Conservation (phyloP, 2,329 filamentous ascomycete species). For the Verticillium klebahnii region DNA sequence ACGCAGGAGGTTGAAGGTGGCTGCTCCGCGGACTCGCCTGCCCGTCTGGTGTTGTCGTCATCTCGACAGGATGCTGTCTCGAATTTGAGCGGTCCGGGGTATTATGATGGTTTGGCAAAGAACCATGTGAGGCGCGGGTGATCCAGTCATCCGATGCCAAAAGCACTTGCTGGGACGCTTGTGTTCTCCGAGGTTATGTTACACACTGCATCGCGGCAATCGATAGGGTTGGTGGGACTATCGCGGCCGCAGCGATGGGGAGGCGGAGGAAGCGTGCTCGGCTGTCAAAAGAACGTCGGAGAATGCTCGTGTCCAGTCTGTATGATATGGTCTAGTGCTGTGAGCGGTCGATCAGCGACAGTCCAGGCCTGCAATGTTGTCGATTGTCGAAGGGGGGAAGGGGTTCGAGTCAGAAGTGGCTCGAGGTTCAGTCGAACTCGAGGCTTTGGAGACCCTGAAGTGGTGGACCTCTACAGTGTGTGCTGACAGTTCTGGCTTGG, state of each 20-base stretch:
- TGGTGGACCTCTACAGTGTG: background rate
- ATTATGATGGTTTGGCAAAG: background rate
- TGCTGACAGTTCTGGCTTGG: no score
- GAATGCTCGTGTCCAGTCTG: background rate
- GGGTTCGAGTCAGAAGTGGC: background rate
- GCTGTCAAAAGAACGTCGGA: background rate
- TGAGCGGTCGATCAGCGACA: background rate
- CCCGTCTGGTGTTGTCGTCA: background rate
- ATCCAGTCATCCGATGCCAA: background rate
- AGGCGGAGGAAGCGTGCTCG: background rate
- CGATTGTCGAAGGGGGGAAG: background rate
- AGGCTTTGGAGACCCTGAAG: background rate
- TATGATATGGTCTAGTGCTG: background rate
- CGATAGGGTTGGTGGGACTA: background rate
- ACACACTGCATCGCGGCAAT: background rate
- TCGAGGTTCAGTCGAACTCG: no score
- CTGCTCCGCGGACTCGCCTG: background rate
- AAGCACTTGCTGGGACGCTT: background rate
- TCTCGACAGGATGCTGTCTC: background rate
- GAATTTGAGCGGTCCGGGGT: background rate
- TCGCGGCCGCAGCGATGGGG: no score
- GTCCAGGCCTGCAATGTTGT: background rate
- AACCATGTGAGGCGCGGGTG: background rate
- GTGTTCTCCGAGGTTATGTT: background rate
- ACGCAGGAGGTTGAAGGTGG: conserved; percentile 2